These are phyloP conservation scores for Phytomonas sp. DNA, from an alignment of 208 protist species.

Conservation along the genomic window DNA sequence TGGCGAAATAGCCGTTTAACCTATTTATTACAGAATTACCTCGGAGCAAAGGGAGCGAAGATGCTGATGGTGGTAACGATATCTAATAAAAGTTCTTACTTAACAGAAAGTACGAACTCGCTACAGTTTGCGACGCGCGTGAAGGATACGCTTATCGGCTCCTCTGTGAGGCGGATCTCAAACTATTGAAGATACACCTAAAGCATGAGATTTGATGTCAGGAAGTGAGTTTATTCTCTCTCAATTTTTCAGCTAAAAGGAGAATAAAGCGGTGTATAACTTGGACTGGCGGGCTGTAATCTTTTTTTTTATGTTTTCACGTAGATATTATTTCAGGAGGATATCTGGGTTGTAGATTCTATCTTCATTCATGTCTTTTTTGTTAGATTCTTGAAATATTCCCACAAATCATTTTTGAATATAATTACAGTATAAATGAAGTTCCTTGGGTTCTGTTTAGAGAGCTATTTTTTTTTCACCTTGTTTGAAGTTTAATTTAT, in stretches of 20 bases:
- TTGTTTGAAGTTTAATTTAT: neutral
- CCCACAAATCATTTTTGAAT: neutral
- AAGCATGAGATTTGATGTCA: neutral
- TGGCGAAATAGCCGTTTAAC: conserved; percentile 91
- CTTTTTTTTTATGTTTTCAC: neutral
- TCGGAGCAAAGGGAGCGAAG: conserved; percentile 84
- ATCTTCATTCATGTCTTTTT: conserved; percentile 8
- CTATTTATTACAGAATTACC: conserved; percentile 85
- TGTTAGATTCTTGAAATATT: conserved; percentile 16
- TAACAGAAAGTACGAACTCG: conserved; percentile 83
- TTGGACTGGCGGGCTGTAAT: neutral
- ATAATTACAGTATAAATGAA: neutral
- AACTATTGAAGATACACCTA: conserved; percentile 26
- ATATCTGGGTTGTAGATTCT: neutral
- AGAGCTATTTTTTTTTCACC: neutral
- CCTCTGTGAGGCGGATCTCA: conserved; percentile 64
- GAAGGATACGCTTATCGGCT: conserved; percentile 77
- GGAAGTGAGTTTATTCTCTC: neutral
- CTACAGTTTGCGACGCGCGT: conserved; percentile 91
- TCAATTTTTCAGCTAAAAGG: neutral
- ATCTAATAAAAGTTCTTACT: conserved; percentile 49
- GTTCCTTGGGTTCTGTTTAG: neutral
- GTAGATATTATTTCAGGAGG: neutral
- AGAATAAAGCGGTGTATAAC: neutral
- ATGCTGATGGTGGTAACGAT: conserved; percentile 92